Evolutionary conservation across 345 rosid genomes (phyloP), one percentile per base, ranked within the genome.

Genomic region (Sonneratia alba): DNA sequence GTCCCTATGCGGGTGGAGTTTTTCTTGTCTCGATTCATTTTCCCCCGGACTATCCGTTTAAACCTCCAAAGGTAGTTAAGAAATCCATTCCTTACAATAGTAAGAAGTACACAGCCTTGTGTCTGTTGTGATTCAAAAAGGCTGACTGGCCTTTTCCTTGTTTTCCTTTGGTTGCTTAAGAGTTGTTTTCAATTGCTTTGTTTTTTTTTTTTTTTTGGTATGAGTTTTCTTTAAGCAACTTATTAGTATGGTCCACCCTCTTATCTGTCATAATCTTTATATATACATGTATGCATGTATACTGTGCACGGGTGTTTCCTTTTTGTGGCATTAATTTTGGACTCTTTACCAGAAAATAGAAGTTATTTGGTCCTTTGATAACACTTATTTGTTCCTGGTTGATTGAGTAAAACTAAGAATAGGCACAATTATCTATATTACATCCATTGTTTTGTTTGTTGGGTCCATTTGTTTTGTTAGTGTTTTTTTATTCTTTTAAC

Each of bases 1-100:
- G 89, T 73, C 89, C 89, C 22, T 86, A 82, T 49, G 76, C 87
- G 0, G 87, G 89, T 5, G 87, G 89, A 34, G 89, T 84, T 40
- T 86, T 86, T 77, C 84, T 83, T 49, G 84, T 86, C 6, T 84
- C 89, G 43, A 84, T 86, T 71, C 87, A 86, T 73, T 86, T 86
- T 76, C 89, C 89, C 72, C 87, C 87, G 14, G 89, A 86, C 79
- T 84, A 86, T 73, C 89, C 89, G 3, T 86, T 86, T 77, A 86
- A 86, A 65, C 89, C 89, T 74, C 89, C 89, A 43, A 86, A 86
- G 89, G 89, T 83, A 70, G 42, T 8, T 51, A 63, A 47, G 63
- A 63, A 57, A 19, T 57, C 34, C 34, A 56, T 57, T 24, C 11
- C 34, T 24, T 24, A 2, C 1, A 4, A 11, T 24, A 4, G 13